A percentile compares a stretch with the other conserved stretches of the same genome.
These are phyloP conservation scores for Gigaspora rosea DNA, from an alignment of 192 early-diverging fungal species.

Conservation along the genomic window DNA sequence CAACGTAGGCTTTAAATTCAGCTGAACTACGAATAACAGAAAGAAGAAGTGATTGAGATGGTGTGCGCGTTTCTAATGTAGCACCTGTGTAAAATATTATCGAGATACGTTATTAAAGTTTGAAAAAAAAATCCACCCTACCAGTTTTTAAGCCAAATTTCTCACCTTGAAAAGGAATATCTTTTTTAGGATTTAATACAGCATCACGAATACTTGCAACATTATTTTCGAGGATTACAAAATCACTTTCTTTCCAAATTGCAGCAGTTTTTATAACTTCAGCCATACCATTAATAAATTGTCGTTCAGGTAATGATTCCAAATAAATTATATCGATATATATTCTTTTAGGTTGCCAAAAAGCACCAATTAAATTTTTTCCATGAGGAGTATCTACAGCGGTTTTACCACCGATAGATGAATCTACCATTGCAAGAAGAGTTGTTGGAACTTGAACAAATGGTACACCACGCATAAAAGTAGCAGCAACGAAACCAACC, in stretches of 20 bases:
- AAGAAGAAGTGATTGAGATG: conserved; percentile 67
- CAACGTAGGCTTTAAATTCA: conserved; percentile 91
- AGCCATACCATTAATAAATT: conserved; percentile 96
- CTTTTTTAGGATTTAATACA: conserved; percentile 53
- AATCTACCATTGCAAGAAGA: conserved; percentile 96
- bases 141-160: neutral
- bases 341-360: conserved; percentile 94
- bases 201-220: conserved; percentile 79
- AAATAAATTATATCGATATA: conserved; percentile 90
- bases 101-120: neutral
- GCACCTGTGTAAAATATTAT: conserved; percentile 41
- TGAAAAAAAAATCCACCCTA: neutral
- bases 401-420: conserved; percentile 96
- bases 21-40: conserved; percentile 87
- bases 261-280: conserved; percentile 98
- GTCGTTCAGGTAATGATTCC: conserved; percentile 82
- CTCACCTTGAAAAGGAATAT: conserved; percentile 51
- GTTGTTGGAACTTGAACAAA: conserved; percentile 95
- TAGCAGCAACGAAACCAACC: conserved; percentile 95
- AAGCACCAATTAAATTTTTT: conserved; percentile 94
- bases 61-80: conserved; percentile 61
- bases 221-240: conserved; percentile 85
- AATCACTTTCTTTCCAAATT: conserved; percentile 87
- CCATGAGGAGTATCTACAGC: conserved; percentile 95
- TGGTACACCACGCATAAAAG: conserved; percentile 96